These are phyloP conservation scores for Alternaria sp. DNA, from an alignment of 2,329 filamentous ascomycete species.

Conservation along the genomic window DNA sequence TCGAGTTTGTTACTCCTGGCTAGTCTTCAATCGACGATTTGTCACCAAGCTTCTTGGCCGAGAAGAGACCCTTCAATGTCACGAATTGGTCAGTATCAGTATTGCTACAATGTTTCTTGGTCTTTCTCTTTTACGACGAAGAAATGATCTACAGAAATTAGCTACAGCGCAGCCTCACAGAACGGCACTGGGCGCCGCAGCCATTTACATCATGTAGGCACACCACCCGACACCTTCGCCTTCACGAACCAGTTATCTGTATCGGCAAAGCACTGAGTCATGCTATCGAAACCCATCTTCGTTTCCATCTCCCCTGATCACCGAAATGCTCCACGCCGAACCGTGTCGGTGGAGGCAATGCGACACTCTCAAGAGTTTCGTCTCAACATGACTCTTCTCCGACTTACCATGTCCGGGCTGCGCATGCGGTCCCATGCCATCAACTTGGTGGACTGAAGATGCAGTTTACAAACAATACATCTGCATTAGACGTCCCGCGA, in stretches of 20 bases:
- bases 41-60: not conserved
- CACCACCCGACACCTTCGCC: not conserved
- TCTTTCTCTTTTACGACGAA: not conserved
- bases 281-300: not conserved
- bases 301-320: not conserved
- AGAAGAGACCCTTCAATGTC: not conserved
- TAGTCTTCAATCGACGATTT: not conserved
- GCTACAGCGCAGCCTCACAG: too few species aligned
- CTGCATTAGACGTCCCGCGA: not conserved
- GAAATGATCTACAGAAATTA: not conserved
- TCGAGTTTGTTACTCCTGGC: rapidly evolving
- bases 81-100: not conserved
- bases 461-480: not conserved
- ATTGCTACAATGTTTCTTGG: not conserved
- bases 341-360: not conserved
- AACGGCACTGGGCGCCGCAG: not conserved
- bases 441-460: not conserved
- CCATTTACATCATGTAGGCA: not conserved
- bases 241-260: not conserved
- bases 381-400: not conserved
- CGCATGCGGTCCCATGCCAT: not conserved
- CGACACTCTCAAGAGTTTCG: not conserved
- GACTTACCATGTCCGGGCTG: not conserved
- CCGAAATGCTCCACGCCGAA: not conserved
- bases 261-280: not conserved